These are phyloP conservation scores for Clonostachys sp. DNA, from an alignment of 2,329 filamentous ascomycete genomes.

Conservation along the genomic window DNA sequence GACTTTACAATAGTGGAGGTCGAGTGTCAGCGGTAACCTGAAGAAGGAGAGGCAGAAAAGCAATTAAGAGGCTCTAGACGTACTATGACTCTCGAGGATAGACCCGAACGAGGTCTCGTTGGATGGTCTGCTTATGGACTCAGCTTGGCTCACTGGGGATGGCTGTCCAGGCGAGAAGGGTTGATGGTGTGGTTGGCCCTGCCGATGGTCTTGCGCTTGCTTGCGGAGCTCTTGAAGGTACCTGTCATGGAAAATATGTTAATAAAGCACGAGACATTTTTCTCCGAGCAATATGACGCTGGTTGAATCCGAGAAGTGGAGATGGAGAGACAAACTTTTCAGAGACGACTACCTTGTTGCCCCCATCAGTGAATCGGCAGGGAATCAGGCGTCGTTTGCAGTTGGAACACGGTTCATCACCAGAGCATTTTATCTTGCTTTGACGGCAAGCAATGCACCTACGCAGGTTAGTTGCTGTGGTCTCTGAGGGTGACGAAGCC, in stretches of 20 bases:
- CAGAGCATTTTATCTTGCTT: slow-evolving; percentile 27
- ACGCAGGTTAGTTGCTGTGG: neutral
- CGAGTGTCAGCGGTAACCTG: neutral
- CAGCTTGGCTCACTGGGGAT: no score
- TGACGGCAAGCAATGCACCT: slow-evolving; percentile 23
- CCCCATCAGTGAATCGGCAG: slow-evolving; percentile 22
- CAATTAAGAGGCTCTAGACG: no score
- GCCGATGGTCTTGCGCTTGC: slow-evolving; percentile 7
- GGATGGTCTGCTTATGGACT: no score
- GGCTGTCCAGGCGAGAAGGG: no score
- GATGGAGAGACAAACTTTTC: slow-evolving; percentile 16
- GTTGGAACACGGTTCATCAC: slow-evolving; percentile 22
- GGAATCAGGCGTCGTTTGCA: slow-evolving; percentile 18
- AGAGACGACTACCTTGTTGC: slow-evolving; percentile 19
- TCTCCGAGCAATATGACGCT: neutral
- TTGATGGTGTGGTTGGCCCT: no score
- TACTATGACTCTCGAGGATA: no score
- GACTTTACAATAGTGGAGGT: slow-evolving; percentile 5
- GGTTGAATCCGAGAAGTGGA: neutral
- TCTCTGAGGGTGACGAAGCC: neutral
- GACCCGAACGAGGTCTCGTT: no score
- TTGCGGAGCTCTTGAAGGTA: slow-evolving; percentile 9
- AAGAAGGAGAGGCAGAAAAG: no score
- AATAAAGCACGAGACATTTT: neutral
- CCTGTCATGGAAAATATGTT: slow-evolving; percentile 12